phyloP scores from a whole-genome alignment of 306 rosid species.

The Arachis stenosperma region DNA sequence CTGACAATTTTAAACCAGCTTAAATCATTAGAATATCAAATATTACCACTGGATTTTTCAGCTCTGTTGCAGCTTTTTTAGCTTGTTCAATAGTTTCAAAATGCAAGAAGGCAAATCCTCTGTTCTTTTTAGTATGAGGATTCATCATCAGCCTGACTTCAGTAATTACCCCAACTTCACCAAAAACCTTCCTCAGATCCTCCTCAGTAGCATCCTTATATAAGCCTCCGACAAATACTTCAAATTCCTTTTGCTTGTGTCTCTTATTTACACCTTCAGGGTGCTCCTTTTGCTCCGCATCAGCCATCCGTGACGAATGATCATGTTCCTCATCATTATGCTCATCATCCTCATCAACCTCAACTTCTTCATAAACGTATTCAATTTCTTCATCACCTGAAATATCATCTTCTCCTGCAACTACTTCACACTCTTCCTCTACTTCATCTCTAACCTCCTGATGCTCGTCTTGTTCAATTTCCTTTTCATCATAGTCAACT shows the following conservation, averaged over 20 bases:
- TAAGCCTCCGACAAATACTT: slow-evolving; percentile 95
- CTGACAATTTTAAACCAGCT: slow-evolving; percentile 38
- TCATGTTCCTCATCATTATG: slow-evolving; percentile 44
- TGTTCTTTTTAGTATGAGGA: slow-evolving; percentile 84
- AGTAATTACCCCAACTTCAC: slow-evolving; percentile 75
- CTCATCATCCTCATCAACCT: slow-evolving; percentile 71
- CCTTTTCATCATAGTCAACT: slow-evolving; percentile 88
- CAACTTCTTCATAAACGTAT: slow-evolving; percentile 74
- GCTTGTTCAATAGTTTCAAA: slow-evolving; percentile 87
- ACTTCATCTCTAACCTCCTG: slow-evolving; percentile 71
- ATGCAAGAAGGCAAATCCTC: slow-evolving; percentile 95
- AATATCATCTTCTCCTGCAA: slow-evolving; percentile 69
- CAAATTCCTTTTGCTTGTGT: slow-evolving; percentile 81
- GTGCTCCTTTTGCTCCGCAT: slow-evolving; percentile 71
- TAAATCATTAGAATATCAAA: slow-evolving; percentile 44
- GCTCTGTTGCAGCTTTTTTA: slow-evolving; percentile 79
- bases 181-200: slow-evolving; percentile 78
- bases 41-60: slow-evolving; percentile 85
- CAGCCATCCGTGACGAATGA: slow-evolving; percentile 49
- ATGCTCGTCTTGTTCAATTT: slow-evolving; percentile 71
- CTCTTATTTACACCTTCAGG: slow-evolving; percentile 74
- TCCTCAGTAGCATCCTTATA: slow-evolving; percentile 86
- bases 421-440: slow-evolving; percentile 68
- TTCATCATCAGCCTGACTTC: slow-evolving; percentile 90
- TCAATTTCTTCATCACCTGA: slow-evolving; percentile 78